Base-by-base conservation (phyloP, 179 eudicot species). In the Silene vulgaris region DNA sequence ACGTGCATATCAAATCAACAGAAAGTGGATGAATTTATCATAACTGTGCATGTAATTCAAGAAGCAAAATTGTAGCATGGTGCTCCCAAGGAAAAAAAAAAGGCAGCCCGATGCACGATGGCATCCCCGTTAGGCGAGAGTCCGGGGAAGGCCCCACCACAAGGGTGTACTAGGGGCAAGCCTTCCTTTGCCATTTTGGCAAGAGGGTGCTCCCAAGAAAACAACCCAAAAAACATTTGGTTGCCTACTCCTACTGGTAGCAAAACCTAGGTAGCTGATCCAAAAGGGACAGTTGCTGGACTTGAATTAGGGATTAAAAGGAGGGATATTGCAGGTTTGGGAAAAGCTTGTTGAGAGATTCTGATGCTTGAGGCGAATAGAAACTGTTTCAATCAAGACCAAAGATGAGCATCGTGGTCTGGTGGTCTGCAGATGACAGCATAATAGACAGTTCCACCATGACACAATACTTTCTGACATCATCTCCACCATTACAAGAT, bases 221-320 rank as follows among this genome's bases (percentile, higher is more conserved):
- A 35, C 6, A 35, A 35, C 40, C 35, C 40, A 14, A 2, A 65
- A 16, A 65, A 30, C 40, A 5, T 16, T 35, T 17, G 21, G n/a
- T 64, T 64, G 40, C 50, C 19, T 35, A 6, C 7, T 66, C 50
- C 71, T 2, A 66, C 48, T 16, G 48, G 17, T 67, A 5, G 1
- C 26, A 19, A 67, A 16, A 67, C 50, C 19, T n/a, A 19, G 26
- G 50, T 17, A 67, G 71, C 43, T 67, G 71, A 67, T 67, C 48
- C 21, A 16, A 65, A 65, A 65, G 35, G 21, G 8, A 65, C 17
- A 8, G 11, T 37, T 35, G 40, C 3, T 20, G 20, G 69, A n/a
- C 3, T 65, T 30, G 45, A 64, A 9, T 26, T 8, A 40, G 48
- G 19, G 59, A 50, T 17, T 52, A 14, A 14, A 13, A 4, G 13